Evolutionary conservation across 371 early-diverging fungal genomes (phyloP).

Genomic region (Mortierella sp.): DNA sequence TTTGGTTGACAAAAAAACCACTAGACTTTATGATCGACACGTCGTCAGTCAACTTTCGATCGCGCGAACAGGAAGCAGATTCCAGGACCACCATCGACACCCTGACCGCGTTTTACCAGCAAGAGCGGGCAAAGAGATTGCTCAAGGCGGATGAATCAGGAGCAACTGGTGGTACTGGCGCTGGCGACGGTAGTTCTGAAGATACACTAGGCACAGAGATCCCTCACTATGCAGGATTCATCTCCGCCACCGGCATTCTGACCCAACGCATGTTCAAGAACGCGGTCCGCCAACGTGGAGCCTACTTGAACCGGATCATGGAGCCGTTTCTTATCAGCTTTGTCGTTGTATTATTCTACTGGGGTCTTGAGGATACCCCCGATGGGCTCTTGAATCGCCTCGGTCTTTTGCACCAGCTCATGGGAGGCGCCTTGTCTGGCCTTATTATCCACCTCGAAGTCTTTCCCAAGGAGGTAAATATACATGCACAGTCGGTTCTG

Average conservation of each 20-base stretch:
- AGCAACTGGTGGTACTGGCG: neutral
- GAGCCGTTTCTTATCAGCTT: conserved; percentile 4
- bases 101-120: neutral
- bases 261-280: conserved; percentile 19
- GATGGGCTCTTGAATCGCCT: conserved; percentile 16
- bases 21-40: conserved; percentile 42
- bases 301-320: conserved; percentile 21
- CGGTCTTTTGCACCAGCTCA: conserved; percentile 22
- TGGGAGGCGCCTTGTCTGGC: neutral
- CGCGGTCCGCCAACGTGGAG: conserved; percentile 18
- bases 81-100: neutral
- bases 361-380: neutral
- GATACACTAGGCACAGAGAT: neutral
- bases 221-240: neutral
- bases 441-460: conserved; percentile 3
- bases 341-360: neutral
- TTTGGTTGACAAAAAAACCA: too few relatives aligned
- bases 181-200: neutral
- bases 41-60: conserved; percentile 25
- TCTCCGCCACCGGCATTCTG: conserved; percentile 8
- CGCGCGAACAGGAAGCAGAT: conserved; percentile 15
- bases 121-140: neutral
- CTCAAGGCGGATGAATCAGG: neutral
- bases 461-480: conserved; percentile 28
- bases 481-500: neutral